These are phyloP conservation scores for Psilocybe subaeruginosa DNA, from an alignment of 768 basidiomycete genomes.

Conservation along the genomic window DNA sequence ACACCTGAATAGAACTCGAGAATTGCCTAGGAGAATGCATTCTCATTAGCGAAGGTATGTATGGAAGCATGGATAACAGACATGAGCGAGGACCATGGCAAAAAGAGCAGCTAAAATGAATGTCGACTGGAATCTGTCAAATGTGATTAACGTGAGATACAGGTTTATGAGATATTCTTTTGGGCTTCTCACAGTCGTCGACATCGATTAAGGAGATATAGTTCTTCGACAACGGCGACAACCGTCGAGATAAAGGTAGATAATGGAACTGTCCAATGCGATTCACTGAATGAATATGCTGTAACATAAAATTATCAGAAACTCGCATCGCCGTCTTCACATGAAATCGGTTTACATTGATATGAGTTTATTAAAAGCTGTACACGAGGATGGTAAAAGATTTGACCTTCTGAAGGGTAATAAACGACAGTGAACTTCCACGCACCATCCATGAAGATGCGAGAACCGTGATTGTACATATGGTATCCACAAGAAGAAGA, in stretches of 20 bases:
- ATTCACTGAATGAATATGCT: constrained; percentile 19
- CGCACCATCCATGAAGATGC: constrained; percentile 26
- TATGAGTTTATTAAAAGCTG: constrained; percentile 21
- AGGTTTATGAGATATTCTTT: too few relatives aligned
- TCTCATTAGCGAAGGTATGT: background rate
- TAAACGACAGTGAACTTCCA: background rate
- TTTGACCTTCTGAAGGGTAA: background rate
- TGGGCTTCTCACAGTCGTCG: constrained; percentile 20
- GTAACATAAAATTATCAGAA: background rate
- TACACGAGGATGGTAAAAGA: too few relatives aligned
- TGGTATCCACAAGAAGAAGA: constrained; percentile 22
- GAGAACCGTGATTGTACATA: constrained; percentile 22
- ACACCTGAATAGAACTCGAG: constrained; percentile 24
- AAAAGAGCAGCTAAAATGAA: constrained; percentile 16
- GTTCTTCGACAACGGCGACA: constrained; percentile 21
- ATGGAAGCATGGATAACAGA: background rate
- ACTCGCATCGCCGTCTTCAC: background rate
- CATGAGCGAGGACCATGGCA: constrained; percentile 21
- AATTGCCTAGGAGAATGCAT: constrained; percentile 14
- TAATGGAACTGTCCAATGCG: constrained; percentile 22
- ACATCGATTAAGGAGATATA: constrained; percentile 26
- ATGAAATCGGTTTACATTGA: constrained; percentile 7
- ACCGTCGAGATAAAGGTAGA: constrained; percentile 20
- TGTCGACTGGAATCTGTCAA: constrained; percentile 18
- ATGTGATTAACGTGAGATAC: background rate